Evolutionary conservation across 257 asterid genomes (phyloP), one percentile per base, ranked within the genome.

Genomic region (Solanum virginianum): DNA sequence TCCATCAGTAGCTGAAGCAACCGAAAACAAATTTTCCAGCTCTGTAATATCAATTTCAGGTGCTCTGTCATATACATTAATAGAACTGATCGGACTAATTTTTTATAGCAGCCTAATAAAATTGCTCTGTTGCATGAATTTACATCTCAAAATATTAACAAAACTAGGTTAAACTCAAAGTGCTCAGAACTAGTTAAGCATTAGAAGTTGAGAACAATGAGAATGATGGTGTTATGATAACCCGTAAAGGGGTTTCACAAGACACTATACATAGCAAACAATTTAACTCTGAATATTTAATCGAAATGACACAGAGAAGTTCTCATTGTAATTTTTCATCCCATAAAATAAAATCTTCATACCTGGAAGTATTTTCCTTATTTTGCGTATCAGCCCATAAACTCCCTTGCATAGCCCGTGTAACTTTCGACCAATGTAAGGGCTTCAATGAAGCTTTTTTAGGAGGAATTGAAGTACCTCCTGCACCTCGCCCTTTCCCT

Each of bases 21-120:
- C 94, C 6, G 99, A 96, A 92, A 96, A 96, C 86, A 94, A 95
- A 93, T 95, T 96, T 91, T 94, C 98, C 86, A 96, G 98, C 95
- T 96, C 99, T 81, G 93, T 88, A 85, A 96, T 93, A 89, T 96
- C 99, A 88, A 96, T 96, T 91, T 93, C 98, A 88, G 99, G 99
- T 70, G 98, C 95, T 94, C 99, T 96, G 81, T 56, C 68, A 87
- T 80, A 74, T 82, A 60, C 68, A 49, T n/a, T 56, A 22, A 65
- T 24, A 18, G 71, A 14, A 17, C 53, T 68, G 71, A 86, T 89
- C 87, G n/a, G n/a, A n/a, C n/a, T n/a, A n/a, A n/a, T n/a, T n/a
- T n/a, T n/a, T n/a, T n/a, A n/a, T n/a, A n/a, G n/a, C n/a, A n/a
- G n/a, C n/a, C n/a, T n/a, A n/a, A n/a, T n/a, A n/a, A n/a, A n/a